Evolutionary conservation across 2,329 filamentous ascomycete species (phyloP).

Genomic region (Chaetomiaceae sp.): DNA sequence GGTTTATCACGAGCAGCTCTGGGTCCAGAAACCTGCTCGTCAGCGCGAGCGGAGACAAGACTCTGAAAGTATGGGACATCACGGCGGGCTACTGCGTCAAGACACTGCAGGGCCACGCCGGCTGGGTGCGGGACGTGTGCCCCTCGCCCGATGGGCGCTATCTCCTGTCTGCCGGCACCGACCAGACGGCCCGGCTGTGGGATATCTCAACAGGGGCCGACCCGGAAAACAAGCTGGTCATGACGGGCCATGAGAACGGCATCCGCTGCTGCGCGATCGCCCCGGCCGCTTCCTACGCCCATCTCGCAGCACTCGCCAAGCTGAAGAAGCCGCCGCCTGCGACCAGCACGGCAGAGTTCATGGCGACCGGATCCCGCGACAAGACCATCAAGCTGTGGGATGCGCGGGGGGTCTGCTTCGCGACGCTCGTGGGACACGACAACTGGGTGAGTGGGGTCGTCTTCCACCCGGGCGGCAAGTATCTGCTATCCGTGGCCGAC

Average conservation of each 20-base stretch:
- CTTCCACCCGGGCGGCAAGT: slow-evolving; percentile 90
- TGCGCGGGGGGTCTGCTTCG: slow-evolving; percentile 73
- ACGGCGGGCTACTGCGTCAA: slow-evolving; percentile 87
- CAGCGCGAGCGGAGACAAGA: slow-evolving; percentile 78
- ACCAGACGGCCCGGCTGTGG: slow-evolving; percentile 81
- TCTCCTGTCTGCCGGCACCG: slow-evolving; percentile 75
- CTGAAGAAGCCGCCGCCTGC: slow-evolving; percentile 70
- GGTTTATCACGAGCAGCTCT: slow-evolving; percentile 79
- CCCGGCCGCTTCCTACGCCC: slow-evolving; percentile 67
- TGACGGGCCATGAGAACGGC: slow-evolving; percentile 79
- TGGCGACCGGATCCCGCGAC: slow-evolving; percentile 83
- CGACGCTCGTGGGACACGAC: slow-evolving; percentile 80
- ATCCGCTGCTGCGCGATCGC: slow-evolving; percentile 71
- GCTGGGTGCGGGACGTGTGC: slow-evolving; percentile 82
- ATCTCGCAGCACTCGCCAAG: slow-evolving; percentile 71
- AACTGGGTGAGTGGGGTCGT: slow-evolving; percentile 86
- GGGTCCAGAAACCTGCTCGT: slow-evolving; percentile 77
- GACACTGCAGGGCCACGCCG: slow-evolving; percentile 75
- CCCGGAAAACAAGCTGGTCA: slow-evolving; percentile 68
- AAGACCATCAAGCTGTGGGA: slow-evolving; percentile 91
- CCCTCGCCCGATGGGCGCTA: slow-evolving; percentile 79
- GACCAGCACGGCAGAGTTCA: slow-evolving; percentile 73
- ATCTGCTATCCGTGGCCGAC: slow-evolving; percentile 77
- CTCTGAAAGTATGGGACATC: slow-evolving; percentile 84
- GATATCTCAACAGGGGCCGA: slow-evolving; percentile 60